phyloP scores from a whole-genome alignment of 352 stramenopile genomes.

The Peronospora tabacina region DNA sequence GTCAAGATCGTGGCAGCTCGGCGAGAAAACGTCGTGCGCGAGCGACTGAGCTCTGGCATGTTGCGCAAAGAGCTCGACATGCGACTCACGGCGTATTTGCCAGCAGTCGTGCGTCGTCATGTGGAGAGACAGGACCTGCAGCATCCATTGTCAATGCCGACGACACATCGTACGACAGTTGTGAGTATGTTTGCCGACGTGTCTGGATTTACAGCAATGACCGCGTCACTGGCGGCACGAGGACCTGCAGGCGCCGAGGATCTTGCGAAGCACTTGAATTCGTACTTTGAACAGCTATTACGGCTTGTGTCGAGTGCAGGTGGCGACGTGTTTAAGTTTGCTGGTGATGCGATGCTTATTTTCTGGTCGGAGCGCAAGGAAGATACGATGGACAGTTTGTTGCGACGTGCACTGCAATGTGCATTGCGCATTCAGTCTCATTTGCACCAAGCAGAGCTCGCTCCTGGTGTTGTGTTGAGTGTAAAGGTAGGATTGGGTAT shows the following conservation, averaged over 20 bases:
- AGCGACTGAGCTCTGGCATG: slow-evolving; percentile 32
- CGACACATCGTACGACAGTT: slow-evolving; percentile 63
- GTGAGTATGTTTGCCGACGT: slow-evolving; percentile 93
- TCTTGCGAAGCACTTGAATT: slow-evolving; percentile 89
- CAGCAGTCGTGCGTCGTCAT: slow-evolving; percentile 67
- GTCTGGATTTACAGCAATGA: slow-evolving; percentile 91
- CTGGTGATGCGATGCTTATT: slow-evolving; percentile 92
- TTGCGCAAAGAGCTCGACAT: slow-evolving; percentile 77
- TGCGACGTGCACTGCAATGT: slow-evolving; percentile 83
- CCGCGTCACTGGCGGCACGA: slow-evolving; percentile 82
- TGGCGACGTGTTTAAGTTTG: slow-evolving; percentile 92
- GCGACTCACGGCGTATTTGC: slow-evolving; percentile 74
- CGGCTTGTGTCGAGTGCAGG: slow-evolving; percentile 68
- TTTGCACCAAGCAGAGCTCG: slow-evolving; percentile 80
- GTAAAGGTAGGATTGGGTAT: slow-evolving; percentile 93
- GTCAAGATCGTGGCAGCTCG: slow-evolving; percentile 7
- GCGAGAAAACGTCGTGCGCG: slow-evolving; percentile 5
- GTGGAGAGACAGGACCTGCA: slow-evolving; percentile 54
- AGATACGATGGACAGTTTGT: slow-evolving; percentile 72
- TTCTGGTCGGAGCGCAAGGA: slow-evolving; percentile 90
- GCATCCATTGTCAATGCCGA: slow-evolving; percentile 38
- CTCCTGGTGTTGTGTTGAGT: slow-evolving; percentile 80
- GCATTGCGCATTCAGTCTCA: slow-evolving; percentile 87
- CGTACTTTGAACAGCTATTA: slow-evolving; percentile 87
- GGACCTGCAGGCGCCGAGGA: slow-evolving; percentile 85